phyloP scores from a whole-genome alignment of 2,329 filamentous ascomycete genomes.

The Meredithiella fracta region DNA sequence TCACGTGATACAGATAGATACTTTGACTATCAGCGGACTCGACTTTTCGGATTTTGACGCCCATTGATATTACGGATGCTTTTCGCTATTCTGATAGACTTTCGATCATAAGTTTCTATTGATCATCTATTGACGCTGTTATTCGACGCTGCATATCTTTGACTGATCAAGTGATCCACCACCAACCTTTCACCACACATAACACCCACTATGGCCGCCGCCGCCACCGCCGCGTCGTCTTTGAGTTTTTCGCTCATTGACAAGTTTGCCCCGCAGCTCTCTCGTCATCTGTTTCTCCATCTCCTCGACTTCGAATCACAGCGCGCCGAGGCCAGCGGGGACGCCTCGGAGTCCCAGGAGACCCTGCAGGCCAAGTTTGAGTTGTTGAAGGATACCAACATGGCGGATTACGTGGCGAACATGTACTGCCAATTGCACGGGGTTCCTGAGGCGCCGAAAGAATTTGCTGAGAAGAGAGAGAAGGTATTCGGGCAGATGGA shows the following conservation, averaged over 20 bases:
- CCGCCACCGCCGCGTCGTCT: constrained; percentile 7
- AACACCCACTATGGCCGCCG: constrained; percentile 13
- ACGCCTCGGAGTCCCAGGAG: constrained; percentile 42
- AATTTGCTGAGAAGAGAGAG: constrained; percentile 79
- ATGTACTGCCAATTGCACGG: constrained; percentile 81
- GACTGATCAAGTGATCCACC: neutral
- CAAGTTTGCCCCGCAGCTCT: constrained; percentile 79
- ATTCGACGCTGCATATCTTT: neutral
- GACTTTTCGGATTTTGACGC: too few species aligned
- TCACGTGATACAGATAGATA: too few species aligned
- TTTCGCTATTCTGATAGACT: too few species aligned
- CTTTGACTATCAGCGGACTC: too few species aligned
- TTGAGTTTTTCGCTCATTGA: constrained; percentile 15
- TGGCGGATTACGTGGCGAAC: constrained; percentile 93
- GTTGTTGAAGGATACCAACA: constrained; percentile 79
- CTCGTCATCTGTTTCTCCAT: constrained; percentile 91
- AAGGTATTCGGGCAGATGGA: constrained; percentile 71
- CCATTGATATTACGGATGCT: too few species aligned
- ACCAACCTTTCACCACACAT: neutral
- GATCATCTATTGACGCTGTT: neutral
- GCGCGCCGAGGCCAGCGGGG: constrained; percentile 60
- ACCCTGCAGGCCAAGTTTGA: constrained; percentile 80
- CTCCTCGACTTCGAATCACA: constrained; percentile 81
- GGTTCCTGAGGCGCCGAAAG: constrained; percentile 58
- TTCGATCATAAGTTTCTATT: too few species aligned